A percentile compares a stretch with the other conserved stretches of the same genome.
These are phyloP conservation scores for Coffea humblotiana DNA, from an alignment of 305 asterid species.

Conservation along the genomic window DNA sequence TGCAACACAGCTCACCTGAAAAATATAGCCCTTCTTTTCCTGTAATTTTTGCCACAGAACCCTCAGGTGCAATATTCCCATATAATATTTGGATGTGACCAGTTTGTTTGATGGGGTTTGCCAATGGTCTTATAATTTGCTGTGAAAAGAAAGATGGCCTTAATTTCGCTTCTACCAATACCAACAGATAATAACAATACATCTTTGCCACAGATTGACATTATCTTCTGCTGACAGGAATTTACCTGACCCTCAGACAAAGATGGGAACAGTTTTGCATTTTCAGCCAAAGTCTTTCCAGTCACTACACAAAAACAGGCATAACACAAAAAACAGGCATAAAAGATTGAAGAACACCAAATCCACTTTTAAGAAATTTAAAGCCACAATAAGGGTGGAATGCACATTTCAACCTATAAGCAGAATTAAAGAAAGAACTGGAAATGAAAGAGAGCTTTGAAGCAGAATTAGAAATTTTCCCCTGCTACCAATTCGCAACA, in stretches of 20 bases:
- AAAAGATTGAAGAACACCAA: neutral
- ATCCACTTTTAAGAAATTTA: neutral
- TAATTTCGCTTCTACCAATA: conserved; percentile 20
- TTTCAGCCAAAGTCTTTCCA: conserved; percentile 91
- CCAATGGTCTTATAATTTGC: conserved; percentile 83
- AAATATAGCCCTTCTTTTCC: conserved; percentile 96
- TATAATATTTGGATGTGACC: conserved; percentile 90
- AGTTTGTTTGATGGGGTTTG: conserved; percentile 89
- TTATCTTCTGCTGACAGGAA: conserved; percentile 12
- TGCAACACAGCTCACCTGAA: conserved; percentile 47
- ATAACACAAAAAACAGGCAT: conserved; percentile 10
- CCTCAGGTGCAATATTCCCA: conserved; percentile 96
- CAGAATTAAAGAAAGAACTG: neutral
- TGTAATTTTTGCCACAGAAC: conserved; percentile 95
- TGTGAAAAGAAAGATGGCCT: conserved; percentile 37
- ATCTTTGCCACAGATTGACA: conserved; percentile 15
- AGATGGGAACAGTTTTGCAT: conserved; percentile 76
- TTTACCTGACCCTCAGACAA: conserved; percentile 83
- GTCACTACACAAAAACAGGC: conserved; percentile 47
- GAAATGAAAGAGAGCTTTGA: neutral
- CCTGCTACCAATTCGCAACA: neutral
- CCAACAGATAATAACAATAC: conserved; percentile 11
- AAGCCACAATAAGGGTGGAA: neutral
- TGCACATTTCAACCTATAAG: neutral
- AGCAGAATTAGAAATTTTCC: neutral